Percentiles rank a stretch among this genome's conserved stretches.
Evolutionary conservation across 1,139 yeast species (phyloP).

Genomic region (Torulaspora globosa): DNA sequence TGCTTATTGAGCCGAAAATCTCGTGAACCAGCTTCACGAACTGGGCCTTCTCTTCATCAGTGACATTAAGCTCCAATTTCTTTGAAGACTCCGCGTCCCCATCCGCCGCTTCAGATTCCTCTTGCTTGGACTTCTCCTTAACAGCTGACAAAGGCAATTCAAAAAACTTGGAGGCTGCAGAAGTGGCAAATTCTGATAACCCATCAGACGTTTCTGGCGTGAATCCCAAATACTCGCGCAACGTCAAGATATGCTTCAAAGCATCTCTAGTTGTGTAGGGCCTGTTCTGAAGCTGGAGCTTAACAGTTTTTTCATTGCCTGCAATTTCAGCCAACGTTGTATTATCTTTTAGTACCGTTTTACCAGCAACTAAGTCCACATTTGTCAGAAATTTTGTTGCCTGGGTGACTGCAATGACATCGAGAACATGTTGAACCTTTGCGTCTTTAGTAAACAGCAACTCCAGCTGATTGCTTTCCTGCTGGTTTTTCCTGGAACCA

Average conservation of each 20-base stretch:
- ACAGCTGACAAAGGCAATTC: conserved; percentile 27
- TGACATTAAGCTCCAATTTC: conserved; percentile 24
- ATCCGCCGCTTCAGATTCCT: conserved; percentile 17
- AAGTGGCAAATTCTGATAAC: conserved; percentile 33
- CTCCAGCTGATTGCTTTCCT: conserved; percentile 18
- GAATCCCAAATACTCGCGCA: conserved; percentile 37
- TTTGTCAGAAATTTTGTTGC: conserved; percentile 32
- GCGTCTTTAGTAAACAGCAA: conserved; percentile 30
- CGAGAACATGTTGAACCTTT: conserved; percentile 28
- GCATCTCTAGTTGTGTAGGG: conserved; percentile 35
- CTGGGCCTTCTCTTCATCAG: conserved; percentile 36
- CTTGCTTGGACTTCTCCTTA: conserved; percentile 20
- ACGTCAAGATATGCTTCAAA: conserved; percentile 32
- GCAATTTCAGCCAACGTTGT: conserved; percentile 24
- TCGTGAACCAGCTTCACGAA: conserved; percentile 31
- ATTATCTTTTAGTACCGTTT: conserved; percentile 21
- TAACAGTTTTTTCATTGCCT: conserved; percentile 20
- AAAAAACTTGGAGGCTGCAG: conserved; percentile 33
- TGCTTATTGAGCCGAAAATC: conserved; percentile 22
- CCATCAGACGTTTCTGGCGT: conserved; percentile 33
- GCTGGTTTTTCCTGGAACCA: conserved; percentile 10
- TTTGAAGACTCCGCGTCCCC: conserved; percentile 17
- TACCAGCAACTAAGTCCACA: conserved; percentile 23
- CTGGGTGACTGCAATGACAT: conserved; percentile 28
- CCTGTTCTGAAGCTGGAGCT: conserved; percentile 25